phyloP scores from a whole-genome alignment of 495 filamentous ascomycete genomes.

The Chlorociboria aeruginascens region DNA sequence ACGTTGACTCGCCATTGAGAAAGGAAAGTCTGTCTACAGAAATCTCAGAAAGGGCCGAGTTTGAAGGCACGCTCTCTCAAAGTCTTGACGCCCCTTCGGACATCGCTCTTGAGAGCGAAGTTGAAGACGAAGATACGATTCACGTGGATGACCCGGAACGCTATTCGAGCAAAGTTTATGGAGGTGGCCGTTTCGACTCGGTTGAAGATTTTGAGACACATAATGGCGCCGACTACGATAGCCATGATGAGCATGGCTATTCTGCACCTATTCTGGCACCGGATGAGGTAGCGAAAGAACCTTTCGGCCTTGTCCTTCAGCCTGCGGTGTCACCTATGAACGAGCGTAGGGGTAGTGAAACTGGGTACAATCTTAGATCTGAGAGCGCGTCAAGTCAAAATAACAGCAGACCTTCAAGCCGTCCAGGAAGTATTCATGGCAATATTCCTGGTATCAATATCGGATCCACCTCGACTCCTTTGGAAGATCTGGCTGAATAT shows the following conservation, averaged over 20 bases:
- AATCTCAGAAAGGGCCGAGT: slow-evolving; percentile 15
- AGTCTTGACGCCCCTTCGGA: slow-evolving; percentile 19
- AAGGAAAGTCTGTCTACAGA: slow-evolving; percentile 30
- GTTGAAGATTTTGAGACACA: slow-evolving; percentile 16
- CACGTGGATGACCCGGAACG: slow-evolving; percentile 65
- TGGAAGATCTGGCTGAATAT: slow-evolving; percentile 89
- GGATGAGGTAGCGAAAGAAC: slow-evolving; percentile 79
- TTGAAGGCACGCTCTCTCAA: slow-evolving; percentile 17
- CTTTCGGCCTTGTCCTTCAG: slow-evolving; percentile 37
- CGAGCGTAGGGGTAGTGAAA: slow-evolving; percentile 41
- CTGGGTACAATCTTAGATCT: slow-evolving; percentile 18
- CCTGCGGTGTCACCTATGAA: slow-evolving; percentile 60
- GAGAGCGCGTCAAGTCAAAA: slow-evolving; percentile 31
- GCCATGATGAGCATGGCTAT: slow-evolving; percentile 41
- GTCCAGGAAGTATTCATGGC: slow-evolving; percentile 52
- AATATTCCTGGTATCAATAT: slow-evolving; percentile 17
- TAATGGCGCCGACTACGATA: slow-evolving; percentile 27
- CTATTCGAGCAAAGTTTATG: slow-evolving; percentile 48
- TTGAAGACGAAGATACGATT: slow-evolving; percentile 50
- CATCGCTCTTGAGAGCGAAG: slow-evolving; percentile 30
- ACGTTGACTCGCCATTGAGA: slow-evolving; percentile 35
- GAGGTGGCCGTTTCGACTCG: slow-evolving; percentile 26
- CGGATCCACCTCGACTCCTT: slow-evolving; percentile 39
- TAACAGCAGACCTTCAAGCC: slow-evolving; percentile 60
- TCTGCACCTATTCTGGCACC: slow-evolving; percentile 77